phyloP scores from a whole-genome alignment of 192 early-diverging fungal species.

The Coemansia sp. region DNA sequence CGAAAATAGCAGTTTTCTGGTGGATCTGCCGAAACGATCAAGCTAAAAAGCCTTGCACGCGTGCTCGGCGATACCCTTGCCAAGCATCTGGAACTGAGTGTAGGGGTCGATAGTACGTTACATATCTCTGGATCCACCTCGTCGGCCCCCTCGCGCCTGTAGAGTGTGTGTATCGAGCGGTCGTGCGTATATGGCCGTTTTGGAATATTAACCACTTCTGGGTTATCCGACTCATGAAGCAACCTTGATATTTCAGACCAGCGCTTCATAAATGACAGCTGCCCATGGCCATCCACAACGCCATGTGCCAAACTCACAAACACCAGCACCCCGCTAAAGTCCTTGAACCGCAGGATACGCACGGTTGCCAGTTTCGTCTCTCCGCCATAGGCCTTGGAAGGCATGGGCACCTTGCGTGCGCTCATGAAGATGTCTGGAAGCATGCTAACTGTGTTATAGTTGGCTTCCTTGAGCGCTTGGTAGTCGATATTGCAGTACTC shows the following conservation, averaged over 20 bases:
- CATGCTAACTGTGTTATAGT: slow-evolving; percentile 7
- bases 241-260: slow-evolving; percentile 17
- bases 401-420: not conserved
- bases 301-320: slow-evolving; percentile 23
- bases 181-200: not conserved
- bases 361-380: slow-evolving; percentile 11
- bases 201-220: not conserved
- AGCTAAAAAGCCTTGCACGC: not conserved
- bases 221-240: not conserved
- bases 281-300: slow-evolving; percentile 21
- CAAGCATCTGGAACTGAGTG: not conserved
- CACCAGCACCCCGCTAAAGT: slow-evolving; percentile 24
- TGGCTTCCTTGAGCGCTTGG: not conserved
- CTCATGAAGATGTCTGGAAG: not conserved
- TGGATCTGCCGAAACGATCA: not conserved
- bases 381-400: not conserved
- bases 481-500: slow-evolving; percentile 12
- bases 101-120: not conserved
- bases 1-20: not conserved
- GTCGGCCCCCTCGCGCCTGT: not conserved
- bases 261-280: slow-evolving; percentile 18
- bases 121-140: not conserved
- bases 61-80: slow-evolving; percentile 17
- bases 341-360: slow-evolving; percentile 15
- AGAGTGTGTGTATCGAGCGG: not conserved